Evolutionary conservation across 179 eudicot species (phyloP).

Genomic region (Beta macrorhiza): DNA sequence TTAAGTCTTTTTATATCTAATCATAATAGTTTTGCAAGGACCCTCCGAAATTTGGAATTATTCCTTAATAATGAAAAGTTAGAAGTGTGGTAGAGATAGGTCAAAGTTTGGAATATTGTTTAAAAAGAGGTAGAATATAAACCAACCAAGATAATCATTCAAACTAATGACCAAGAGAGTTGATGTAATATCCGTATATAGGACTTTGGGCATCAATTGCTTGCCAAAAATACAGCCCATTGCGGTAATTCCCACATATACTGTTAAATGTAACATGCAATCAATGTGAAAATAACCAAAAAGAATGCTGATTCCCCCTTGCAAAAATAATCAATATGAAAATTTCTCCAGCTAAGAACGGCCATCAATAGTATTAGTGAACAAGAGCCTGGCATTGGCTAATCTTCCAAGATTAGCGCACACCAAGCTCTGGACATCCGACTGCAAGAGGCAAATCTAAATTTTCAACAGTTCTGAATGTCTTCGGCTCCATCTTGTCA

Average conservation of each 20-base stretch:
- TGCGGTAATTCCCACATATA: background rate
- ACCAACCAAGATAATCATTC: background rate
- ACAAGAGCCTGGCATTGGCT: conserved; percentile 9
- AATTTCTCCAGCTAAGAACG: background rate
- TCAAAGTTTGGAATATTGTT: background rate
- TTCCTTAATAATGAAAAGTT: no score
- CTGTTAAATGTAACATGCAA: background rate
- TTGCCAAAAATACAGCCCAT: background rate
- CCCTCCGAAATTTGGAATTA: no score
- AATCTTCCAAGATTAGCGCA: conserved; percentile 27
- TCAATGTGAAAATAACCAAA: background rate
- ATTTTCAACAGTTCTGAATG: conserved; percentile 78
- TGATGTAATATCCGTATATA: background rate
- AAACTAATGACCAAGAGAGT: background rate
- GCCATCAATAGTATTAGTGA: background rate
- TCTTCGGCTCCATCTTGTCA: conserved; percentile 75
- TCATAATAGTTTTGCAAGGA: no score
- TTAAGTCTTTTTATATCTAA: no score
- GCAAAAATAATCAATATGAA: background rate
- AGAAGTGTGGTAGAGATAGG: no score
- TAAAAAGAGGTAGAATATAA: background rate
- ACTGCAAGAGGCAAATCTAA: conserved; percentile 75
- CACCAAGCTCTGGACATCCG: conserved; percentile 80
- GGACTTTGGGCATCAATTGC: background rate
- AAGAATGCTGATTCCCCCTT: no score